Percentiles rank a stretch among this genome's conserved stretches.
phyloP scores from a whole-genome alignment of 805 yeast genomes.

The Metschnikowia matae region DNA sequence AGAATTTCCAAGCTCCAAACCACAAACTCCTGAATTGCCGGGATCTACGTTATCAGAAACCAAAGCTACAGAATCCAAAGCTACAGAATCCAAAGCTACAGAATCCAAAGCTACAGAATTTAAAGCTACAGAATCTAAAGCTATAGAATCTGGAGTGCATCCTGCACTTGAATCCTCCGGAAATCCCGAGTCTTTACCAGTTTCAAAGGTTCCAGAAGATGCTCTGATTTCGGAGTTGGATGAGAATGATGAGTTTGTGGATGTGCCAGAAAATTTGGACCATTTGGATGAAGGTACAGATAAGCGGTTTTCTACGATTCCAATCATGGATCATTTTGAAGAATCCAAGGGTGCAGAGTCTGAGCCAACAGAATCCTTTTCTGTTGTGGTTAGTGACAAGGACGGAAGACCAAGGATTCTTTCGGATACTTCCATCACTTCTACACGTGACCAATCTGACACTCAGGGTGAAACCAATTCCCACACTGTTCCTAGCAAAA shows the following conservation, averaged over 20 bases:
- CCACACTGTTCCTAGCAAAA: no score
- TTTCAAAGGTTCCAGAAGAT: not conserved
- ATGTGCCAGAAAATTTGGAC: slow-evolving; percentile 14
- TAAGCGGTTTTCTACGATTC: slow-evolving; percentile 2
- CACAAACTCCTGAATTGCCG: no score
- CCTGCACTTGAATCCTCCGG: not conserved
- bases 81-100: no score
- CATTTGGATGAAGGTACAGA: slow-evolving; percentile 10
- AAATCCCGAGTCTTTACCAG: not conserved
- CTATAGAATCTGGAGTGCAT: no score
- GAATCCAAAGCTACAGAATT: no score
- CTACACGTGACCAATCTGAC: no score
- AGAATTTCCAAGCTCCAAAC: no score
- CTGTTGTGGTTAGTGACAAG: not conserved
- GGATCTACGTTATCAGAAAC: no score
- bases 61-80: no score
- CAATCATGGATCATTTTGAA: not conserved
- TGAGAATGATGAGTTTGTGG: slow-evolving; percentile 13
- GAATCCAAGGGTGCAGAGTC: no score
- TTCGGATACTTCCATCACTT: not conserved
- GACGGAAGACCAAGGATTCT: not conserved
- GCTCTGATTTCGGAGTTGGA: not conserved
- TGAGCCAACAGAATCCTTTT: not conserved
- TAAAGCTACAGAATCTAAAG: no score
- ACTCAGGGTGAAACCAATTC: not conserved